These are phyloP conservation scores for Thalassiosira mediterranea DNA, from an alignment of 352 stramenopile genomes.

Conservation along the genomic window DNA sequence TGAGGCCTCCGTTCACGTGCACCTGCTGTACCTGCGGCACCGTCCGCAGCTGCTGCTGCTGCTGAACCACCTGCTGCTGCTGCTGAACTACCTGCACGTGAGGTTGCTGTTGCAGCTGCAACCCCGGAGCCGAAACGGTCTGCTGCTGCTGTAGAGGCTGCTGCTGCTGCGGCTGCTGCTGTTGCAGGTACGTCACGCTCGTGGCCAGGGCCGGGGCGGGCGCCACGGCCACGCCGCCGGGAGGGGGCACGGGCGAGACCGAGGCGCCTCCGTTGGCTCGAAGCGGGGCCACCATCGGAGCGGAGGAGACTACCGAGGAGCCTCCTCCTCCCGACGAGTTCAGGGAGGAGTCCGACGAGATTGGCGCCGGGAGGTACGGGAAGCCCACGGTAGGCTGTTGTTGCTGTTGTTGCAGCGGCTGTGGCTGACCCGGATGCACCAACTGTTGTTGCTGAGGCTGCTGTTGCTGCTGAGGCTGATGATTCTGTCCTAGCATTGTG, in stretches of 20 bases:
- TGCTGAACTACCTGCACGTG: neutral
- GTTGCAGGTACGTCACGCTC: neutral
- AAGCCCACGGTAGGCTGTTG: neutral
- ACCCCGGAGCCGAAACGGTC: neutral
- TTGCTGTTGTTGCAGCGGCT: conserved; percentile 1
- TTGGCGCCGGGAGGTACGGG: no score
- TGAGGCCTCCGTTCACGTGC: no score
- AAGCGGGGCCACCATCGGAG: no score
- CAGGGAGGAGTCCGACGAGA: no score
- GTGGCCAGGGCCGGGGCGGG: neutral
- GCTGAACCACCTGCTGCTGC: neutral
- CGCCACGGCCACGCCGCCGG: neutral
- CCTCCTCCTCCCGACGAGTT: no score
- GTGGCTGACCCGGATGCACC: neutral
- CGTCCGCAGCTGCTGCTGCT: neutral
- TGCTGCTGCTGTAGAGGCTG: conserved; percentile 10
- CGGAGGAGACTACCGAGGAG: no score
- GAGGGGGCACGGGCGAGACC: no score
- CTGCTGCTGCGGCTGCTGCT: conserved; percentile 3
- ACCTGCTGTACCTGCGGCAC: neutral
- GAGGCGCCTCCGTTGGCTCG: no score
- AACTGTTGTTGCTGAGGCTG: neutral
- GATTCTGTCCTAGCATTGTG: neutral
- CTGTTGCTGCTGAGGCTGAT: neutral
- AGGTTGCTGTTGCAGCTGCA: neutral